Conservation (phyloP, 257 asterid genomes). For the Solanum piurae region DNA sequence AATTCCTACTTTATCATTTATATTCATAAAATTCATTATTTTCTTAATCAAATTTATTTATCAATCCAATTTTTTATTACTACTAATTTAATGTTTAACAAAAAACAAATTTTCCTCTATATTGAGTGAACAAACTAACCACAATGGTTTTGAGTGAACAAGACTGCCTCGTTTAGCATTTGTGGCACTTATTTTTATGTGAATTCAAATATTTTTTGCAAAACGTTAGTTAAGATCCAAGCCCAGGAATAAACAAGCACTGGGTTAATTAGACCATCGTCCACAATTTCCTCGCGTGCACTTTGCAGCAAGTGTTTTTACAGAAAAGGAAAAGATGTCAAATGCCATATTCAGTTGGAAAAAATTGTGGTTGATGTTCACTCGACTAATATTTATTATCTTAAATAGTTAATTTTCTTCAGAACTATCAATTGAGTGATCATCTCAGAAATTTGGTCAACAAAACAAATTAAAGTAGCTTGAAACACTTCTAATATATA, state of each 20-base stretch:
- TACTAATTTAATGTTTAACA: too few relatives aligned
- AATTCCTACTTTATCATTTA: too few relatives aligned
- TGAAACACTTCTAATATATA: background rate
- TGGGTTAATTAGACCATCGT: background rate
- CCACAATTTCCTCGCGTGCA: background rate
- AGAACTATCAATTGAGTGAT: too few relatives aligned
- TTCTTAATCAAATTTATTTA: too few relatives aligned
- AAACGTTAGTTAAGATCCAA: background rate
- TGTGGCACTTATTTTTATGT: background rate
- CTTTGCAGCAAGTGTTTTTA: background rate
- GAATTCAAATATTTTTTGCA: background rate
- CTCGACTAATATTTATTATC: too few relatives aligned
- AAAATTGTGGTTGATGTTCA: fast-evolving
- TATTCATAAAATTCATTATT: too few relatives aligned
- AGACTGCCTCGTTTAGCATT: background rate
- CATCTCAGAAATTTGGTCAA: too few relatives aligned
- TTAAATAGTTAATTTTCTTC: too few relatives aligned
- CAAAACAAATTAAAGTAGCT: background rate
- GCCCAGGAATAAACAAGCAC: background rate
- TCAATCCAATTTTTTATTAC: background rate
- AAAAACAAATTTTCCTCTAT: too few relatives aligned
- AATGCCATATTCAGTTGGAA: background rate
- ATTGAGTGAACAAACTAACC: background rate
- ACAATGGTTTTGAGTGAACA: too few relatives aligned
- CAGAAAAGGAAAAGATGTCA: background rate